Base-by-base conservation (phyloP, 106 monocot genomes). In the Ottelia alismoides region DNA sequence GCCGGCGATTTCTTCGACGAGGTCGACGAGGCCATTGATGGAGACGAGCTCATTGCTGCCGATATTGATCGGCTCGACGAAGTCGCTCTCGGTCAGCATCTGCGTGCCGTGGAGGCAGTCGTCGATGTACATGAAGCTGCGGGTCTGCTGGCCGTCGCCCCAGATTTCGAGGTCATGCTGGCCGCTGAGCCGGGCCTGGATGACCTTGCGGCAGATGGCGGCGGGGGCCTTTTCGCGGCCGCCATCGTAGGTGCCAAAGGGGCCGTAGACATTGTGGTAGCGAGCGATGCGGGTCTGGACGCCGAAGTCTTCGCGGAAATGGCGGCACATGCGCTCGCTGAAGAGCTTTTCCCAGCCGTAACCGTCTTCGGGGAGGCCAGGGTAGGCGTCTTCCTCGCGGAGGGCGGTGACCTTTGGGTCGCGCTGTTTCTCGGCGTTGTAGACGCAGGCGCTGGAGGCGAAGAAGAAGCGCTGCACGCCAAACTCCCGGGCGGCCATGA, bases 121-220 rank as follows among this genome's bases (percentile, higher is more conserved):
- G 20, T 49, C 49, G 20, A 49, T 49, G 49, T n/a, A 49, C 6
- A 20, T 10, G 49, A 49, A 49, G n/a, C n/a, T n/a, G 12, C 49
- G 49, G 20, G 49, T 49, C n/a, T 49, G 49, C 49, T n/a, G 49
- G 12, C 49, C 49, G 21, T 49, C 49, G 12, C 49, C 49, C 49
- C 49, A 49, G 6, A 49, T 19, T 6, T 49, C 49, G 21, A 49
- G 5, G 6, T 10, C 21, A 49, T 49, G n/a, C 6, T 49, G 9
- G 49, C 12, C 6, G 9, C 20, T n/a, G 20, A 6, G 49, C 6
- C 20, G 0, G 17, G 17, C 49, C 49, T 10, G 20, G n/a, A 49
- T n/a, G n/a, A n/a, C n/a, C n/a, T n/a, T n/a, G n/a, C n/a, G n/a
- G n/a, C n/a, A n/a, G n/a, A n/a, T n/a, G 21, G 49, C 49, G 5